Evolutionary conservation across 768 basidiomycete genomes (phyloP), one percentile per base, ranked within the genome.

Genomic region (Coprinopsis marcescibilis): DNA sequence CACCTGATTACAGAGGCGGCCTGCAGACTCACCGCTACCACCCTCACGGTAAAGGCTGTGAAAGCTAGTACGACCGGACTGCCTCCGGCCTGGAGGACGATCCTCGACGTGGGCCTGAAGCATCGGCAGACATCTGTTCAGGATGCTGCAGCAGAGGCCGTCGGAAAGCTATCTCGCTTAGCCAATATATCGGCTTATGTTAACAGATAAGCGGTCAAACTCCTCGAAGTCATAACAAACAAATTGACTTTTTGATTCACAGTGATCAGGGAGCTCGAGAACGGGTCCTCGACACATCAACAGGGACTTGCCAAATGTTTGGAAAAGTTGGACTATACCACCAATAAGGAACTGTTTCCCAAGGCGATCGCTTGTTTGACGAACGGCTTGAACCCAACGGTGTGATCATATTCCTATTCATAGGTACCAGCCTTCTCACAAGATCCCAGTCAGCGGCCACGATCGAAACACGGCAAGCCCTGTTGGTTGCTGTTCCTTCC

Each of bases 281-380:
- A 65, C 33, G 76, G 76, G 36, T 61, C 70, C 12, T 69, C 79
- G 14, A 57, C 65, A 7, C 64, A 81, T 52, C 87, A 90, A 58
- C 88, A 90, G 63, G 83, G 83, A 56, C 69, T 90, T 27, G 84
- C 83, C 17, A 72, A 77, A 44, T 64, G 85, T 27, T 66, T 95
- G 21, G 86, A 90, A 12, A 66, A 71, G 23, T 61, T 92, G 33
- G 75, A 84, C 60, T 94, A 88, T 60, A 65, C 70, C 36, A 63
- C 69, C 4, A 67, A 78, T 62, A 68, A 72, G 19, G 70, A 75
- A 59, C 77, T 73, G 36, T 67, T 87, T 33, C 55, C 66, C n/a
- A 65, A 74, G 52, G 81, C 70, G 2, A 64, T 84, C 37, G 56
- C 64, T 15, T 85, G 77, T 61, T 67, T 92, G 49, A 63, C 89